Conservation (phyloP, 352 stramenopile species). For the Globisporangium rhizosaccharum region DNA sequence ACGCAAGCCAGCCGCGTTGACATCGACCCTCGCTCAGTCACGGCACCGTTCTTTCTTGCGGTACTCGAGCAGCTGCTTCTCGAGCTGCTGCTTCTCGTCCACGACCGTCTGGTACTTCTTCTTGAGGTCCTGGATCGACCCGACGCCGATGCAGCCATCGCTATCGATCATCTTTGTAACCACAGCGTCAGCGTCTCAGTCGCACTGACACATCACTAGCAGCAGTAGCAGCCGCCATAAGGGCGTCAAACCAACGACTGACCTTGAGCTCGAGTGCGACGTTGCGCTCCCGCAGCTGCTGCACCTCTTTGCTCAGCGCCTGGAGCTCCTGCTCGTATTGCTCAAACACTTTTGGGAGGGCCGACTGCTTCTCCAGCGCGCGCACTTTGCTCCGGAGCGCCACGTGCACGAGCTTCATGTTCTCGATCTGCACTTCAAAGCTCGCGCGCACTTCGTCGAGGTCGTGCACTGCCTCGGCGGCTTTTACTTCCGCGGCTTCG, state of each 20-base stretch:
- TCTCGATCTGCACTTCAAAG: conserved; percentile 71
- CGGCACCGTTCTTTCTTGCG: conserved; percentile 53
- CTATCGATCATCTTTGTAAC: conserved; percentile 6
- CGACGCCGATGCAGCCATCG: conserved; percentile 12
- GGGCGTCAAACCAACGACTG: background rate
- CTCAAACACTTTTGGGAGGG: conserved; percentile 49
- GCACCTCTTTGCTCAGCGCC: conserved; percentile 41
- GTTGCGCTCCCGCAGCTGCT: conserved; percentile 54
- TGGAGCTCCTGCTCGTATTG: conserved; percentile 70
- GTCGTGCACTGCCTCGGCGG: conserved; percentile 39
- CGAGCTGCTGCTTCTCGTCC: conserved; percentile 53
- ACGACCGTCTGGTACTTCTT: conserved; percentile 58
- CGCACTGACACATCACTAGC: background rate
- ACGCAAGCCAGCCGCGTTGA: background rate
- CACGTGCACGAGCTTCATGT: conserved; percentile 67
- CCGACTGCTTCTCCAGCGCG: conserved; percentile 43
- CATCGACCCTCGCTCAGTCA: background rate
- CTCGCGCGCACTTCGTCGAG: conserved; percentile 42
- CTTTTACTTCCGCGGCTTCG: conserved; percentile 40
- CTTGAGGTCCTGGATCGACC: conserved; percentile 42
- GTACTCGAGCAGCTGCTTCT: conserved; percentile 47
- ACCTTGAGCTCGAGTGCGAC: conserved; percentile 63
- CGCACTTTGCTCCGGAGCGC: conserved; percentile 63
- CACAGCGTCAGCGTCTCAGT: background rate
- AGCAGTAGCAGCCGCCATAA: background rate